A percentile compares a stretch with the other conserved stretches of the same genome.
These are phyloP conservation scores for Mycena leptocephala DNA, from an alignment of 768 basidiomycete genomes.

Conservation along the genomic window DNA sequence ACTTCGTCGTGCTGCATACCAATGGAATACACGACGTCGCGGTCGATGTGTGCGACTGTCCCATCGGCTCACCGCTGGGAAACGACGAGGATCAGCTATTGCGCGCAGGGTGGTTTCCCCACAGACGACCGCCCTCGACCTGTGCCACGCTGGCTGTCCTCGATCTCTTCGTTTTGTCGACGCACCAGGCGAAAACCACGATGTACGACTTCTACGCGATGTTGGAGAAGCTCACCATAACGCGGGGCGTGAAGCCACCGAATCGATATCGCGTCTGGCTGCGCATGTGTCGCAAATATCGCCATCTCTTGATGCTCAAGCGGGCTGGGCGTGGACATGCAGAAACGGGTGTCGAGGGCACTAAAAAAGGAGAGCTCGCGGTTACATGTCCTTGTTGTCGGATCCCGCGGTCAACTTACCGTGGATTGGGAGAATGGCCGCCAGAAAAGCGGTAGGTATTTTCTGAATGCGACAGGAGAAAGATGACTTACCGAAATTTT, in stretches of 20 bases:
- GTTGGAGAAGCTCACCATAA: neutral
- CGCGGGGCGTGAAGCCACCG: neutral
- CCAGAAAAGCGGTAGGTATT: neutral
- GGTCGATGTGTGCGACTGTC: neutral
- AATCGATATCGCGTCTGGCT: neutral
- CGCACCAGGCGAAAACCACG: neutral
- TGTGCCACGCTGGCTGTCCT: neutral
- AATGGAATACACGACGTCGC: neutral
- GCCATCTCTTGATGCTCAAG: neutral
- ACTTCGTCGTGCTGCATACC: neutral
- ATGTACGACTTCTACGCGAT: neutral
- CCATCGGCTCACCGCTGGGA: neutral
- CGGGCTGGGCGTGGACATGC: neutral
- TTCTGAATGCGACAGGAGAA: neutral
- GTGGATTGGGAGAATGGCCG: constrained; percentile 36
- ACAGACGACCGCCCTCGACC: neutral
- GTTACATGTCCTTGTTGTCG: constrained; percentile 46
- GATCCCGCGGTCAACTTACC: constrained; percentile 46
- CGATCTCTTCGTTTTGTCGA: neutral
- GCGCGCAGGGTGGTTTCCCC: neutral
- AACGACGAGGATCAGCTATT: neutral
- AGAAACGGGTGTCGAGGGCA: neutral
- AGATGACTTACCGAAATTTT: neutral
- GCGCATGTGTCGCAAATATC: neutral
- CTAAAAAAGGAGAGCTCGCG: constrained; percentile 39